Evolutionary conservation across 2,329 filamentous ascomycete species (phyloP), one percentile per base, ranked within the genome.

Genomic region (Exophiala sp.): DNA sequence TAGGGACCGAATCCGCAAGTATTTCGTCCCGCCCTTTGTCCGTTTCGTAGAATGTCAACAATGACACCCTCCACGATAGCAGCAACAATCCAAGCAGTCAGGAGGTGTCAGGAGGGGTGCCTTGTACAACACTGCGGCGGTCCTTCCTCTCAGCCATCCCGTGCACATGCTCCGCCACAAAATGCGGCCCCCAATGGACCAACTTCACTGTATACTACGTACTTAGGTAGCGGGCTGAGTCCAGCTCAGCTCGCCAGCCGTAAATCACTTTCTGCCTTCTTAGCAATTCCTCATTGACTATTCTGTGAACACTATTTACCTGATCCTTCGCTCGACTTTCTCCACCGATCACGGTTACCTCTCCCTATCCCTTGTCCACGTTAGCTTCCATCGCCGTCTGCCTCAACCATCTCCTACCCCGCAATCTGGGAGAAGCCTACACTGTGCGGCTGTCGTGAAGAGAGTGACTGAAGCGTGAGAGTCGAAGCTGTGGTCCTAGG

Each of bases 321-420:
- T 32, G 32, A 14, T 18, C 35, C 22, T 14, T 30, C 27, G 14
- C 23, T 30, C 24, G 43, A 19, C 23, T 14, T 35, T 10, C 13
- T 41, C 34, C 30, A 38, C 13, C 13, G 19, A 6, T 24, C 21
- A 14, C 34, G 7, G 34, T 43, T 16, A 32, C 42, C 40, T 14
- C 40, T 29, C 14, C 30, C 43, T 22, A 4, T 41, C 27, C 34
- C 42, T 41, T 35, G 27, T 24, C 23, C n/a, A 19, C 8, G 18
- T 9, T 30, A 14, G 16, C 23, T 39, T 48, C 45, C 30, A 40
- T 40, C 41, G 22, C 45, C 14, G 32, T 48, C 45, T 43, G 45
- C 43, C 44, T 40, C 46, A 29, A 42, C 21, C 46, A 34, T 43
- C 19, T n/a, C 24, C 22, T 51, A 51, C 48, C 48, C 48, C 48